Conservation (phyloP, 2,329 filamentous ascomycete species). For the Didymella arachidicola region DNA sequence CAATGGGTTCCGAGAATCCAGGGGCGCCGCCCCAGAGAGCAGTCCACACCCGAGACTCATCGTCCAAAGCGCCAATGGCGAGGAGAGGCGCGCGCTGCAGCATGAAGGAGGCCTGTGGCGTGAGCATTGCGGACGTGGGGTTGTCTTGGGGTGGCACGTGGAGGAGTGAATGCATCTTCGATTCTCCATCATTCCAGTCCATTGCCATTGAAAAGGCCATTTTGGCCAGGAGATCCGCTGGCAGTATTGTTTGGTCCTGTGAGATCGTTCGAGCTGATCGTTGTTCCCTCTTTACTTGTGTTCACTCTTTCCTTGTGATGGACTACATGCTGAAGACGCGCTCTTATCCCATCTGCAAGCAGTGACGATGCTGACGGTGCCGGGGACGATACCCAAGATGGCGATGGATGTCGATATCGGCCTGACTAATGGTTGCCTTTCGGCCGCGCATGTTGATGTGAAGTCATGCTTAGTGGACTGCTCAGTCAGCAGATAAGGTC, state of each 20-base stretch:
- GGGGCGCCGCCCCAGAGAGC: constrained; percentile 78
- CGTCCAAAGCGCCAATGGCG: constrained; percentile 76
- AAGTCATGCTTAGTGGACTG: background rate
- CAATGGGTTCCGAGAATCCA: constrained; percentile 71
- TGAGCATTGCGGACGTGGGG: constrained; percentile 71
- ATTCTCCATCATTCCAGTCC: constrained; percentile 72
- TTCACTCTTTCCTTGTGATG: too few species aligned
- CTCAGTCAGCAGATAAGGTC: constrained; percentile 6
- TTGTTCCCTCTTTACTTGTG: too few species aligned
- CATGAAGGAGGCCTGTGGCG: constrained; percentile 66
- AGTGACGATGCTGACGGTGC: background rate
- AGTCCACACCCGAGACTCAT: constrained; percentile 73
- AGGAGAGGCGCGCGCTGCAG: constrained; percentile 71
- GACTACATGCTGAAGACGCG: background rate
- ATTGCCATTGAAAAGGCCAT: constrained; percentile 57
- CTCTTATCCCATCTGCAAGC: background rate
- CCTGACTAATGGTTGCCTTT: constrained; percentile 11
- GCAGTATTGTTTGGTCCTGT: background rate
- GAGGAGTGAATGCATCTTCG: constrained; percentile 69
- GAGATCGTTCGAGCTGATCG: too few species aligned
- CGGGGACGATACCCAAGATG: constrained; percentile 8
- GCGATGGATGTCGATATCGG: constrained; percentile 19
- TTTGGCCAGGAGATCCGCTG: background rate
- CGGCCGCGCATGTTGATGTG: constrained; percentile 12
- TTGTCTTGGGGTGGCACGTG: constrained; percentile 67